Evolutionary conservation across 768 basidiomycete genomes (phyloP), one percentile per base, ranked within the genome.

Genomic region (Trametes sanguinea): DNA sequence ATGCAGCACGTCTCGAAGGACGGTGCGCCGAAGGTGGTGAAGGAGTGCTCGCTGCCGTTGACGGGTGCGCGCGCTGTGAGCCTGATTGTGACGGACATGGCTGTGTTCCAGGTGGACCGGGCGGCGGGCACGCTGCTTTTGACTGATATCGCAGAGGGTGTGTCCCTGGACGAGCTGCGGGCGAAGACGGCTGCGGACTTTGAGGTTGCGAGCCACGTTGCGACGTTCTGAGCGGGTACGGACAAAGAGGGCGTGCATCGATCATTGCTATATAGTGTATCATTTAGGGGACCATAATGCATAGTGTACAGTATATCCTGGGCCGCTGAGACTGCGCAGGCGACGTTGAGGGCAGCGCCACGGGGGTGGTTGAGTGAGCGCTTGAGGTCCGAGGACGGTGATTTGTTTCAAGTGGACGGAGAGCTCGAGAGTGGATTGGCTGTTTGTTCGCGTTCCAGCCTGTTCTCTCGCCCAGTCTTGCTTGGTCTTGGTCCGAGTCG

Each of bases 1-100:
- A 89, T 92, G 84, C 94, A 96, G 70, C 94, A 95, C 77, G 84
- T 85, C 69, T 86, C 91, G 42, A 95, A 94, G 77, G 87, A 92
- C 71, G 95, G 94, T 42, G 85, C 83, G 64, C 87, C 89, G 27
- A 97, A 97, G 80, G 86, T 97, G 61, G 80, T 95, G 61, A 79
- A 86, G 70, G 75, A 88, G 70, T 96, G 95, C 69, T 78, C 80
- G 2, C 83, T 97, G 48, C 95, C 95, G 27, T 78, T 95, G 39
- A 97, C 95, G 0, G 95, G 94, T 29, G 91, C 91, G 30, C 81
- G 89, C 45, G 83, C 89, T 17, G 92, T 96, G 62, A 92, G 90
- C 77, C 85, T 86, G 64, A 95, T 97, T 71, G 85, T 97, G 75
- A 96, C 94, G 1, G 95, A 97, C 69, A 80, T 95, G 52, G 89